Percentiles rank a stretch among this genome's conserved stretches.
Conservation (phyloP, 2,329 filamentous ascomycete species). For the Exophiala lecanii-corni region DNA sequence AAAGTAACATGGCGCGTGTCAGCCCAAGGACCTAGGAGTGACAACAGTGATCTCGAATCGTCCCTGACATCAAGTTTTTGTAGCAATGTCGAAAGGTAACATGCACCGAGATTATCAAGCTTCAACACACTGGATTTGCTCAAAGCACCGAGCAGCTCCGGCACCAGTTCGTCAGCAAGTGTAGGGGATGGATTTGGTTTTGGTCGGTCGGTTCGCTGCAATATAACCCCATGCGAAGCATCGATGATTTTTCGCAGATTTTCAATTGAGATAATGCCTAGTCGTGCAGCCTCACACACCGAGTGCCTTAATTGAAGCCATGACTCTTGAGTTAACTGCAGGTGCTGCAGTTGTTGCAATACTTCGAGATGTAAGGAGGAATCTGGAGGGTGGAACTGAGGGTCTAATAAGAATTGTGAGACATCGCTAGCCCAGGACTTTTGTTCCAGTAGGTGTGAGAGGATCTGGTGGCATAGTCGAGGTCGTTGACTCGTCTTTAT, state of each 20-base stretch:
- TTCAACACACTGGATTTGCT: neutral
- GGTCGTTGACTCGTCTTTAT: slow-evolving; percentile 1
- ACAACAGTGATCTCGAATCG: neutral
- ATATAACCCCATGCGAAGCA: neutral
- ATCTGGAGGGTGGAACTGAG: slow-evolving; percentile 20
- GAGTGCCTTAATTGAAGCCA: slow-evolving; percentile 12
- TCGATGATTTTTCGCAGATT: neutral
- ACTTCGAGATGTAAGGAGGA: slow-evolving; percentile 14
- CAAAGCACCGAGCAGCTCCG: neutral
- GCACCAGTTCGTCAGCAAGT: neutral
- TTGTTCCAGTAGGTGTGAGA: slow-evolving; percentile 12
- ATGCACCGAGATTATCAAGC: neutral
- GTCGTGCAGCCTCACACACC: slow-evolving; percentile 5
- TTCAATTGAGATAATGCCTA: neutral
- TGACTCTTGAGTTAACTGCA: neutral
- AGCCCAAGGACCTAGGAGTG: neutral
- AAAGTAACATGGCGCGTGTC: neutral
- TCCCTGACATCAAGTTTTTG: neutral
- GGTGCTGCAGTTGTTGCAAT: slow-evolving; percentile 1
- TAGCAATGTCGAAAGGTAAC: neutral
- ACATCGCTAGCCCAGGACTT: slow-evolving; percentile 13
- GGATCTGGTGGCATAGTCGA: slow-evolving; percentile 10
- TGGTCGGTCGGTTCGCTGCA: neutral
- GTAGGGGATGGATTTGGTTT: neutral
- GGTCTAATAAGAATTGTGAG: slow-evolving; percentile 21